These are phyloP conservation scores for Phaeosphaeriaceae sp. DNA, from an alignment of 2,329 filamentous ascomycete genomes.

Conservation along the genomic window DNA sequence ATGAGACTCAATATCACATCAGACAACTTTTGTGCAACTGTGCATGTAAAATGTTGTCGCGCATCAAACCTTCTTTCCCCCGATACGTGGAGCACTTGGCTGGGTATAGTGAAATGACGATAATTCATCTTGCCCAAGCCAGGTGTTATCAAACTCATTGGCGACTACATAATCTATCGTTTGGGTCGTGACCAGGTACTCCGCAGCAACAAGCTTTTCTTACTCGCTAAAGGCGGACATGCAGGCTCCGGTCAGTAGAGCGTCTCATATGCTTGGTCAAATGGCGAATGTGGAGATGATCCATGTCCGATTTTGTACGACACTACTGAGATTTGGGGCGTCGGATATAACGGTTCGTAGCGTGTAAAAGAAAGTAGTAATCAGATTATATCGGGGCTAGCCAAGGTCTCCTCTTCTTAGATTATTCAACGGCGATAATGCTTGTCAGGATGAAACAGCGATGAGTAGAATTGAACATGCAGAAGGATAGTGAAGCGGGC, in stretches of 20 bases:
- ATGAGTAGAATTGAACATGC: neutral
- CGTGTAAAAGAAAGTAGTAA: too few species aligned
- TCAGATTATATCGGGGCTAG: too few species aligned
- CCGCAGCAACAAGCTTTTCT: slow-evolving; percentile 1
- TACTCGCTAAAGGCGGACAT: neutral
- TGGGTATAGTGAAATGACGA: neutral
- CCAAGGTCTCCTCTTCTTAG: too few species aligned
- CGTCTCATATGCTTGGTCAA: neutral
- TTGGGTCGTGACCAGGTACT: neutral
- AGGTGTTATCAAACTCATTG: neutral
- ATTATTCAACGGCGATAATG: neutral
- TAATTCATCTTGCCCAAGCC: neutral
- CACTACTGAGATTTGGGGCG: too few species aligned
- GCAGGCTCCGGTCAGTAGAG: neutral
- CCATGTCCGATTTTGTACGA: too few species aligned
- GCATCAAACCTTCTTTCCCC: neutral
- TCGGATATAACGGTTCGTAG: too few species aligned
- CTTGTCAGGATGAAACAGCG: neutral
- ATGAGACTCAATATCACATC: slow-evolving; percentile 16
- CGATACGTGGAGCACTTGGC: neutral
- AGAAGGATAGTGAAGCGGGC: neutral
- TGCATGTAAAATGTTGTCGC: neutral
- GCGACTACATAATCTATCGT: neutral
- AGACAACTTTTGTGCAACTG: neutral
- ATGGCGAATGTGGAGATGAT: neutral